Conservation (phyloP, 768 basidiomycete genomes). For the Strobilomyces dryophilus region DNA sequence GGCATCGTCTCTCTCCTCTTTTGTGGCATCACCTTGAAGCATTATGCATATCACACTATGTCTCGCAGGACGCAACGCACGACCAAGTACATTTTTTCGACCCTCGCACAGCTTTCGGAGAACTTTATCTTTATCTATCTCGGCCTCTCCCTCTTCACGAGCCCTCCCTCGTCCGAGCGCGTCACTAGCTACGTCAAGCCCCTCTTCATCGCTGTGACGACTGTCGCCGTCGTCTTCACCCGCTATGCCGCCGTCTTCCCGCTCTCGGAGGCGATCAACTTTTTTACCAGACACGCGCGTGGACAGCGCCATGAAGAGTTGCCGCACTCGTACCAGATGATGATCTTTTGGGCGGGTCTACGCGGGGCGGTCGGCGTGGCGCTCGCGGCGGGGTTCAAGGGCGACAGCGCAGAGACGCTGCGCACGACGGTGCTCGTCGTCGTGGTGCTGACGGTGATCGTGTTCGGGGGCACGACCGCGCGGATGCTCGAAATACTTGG, state of each 20-base stretch:
- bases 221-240: conserved; percentile 89
- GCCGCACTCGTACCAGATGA: conserved; percentile 98
- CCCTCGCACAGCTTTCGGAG: conserved; percentile 91
- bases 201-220: conserved; percentile 88
- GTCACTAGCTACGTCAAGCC: conserved; percentile 90
- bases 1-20: conserved; percentile 97
- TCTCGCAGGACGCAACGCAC: conserved; percentile 90
- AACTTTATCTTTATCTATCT: conserved; percentile 99
- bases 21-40: conserved; percentile 98
- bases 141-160: conserved; percentile 94
- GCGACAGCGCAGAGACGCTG: conserved; percentile 87
- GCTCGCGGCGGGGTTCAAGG: conserved; percentile 92
- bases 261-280: conserved; percentile 90
- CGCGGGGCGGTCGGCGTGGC: conserved; percentile 98
- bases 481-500: conserved; percentile 97
- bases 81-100: conserved; percentile 93
- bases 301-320: conserved; percentile 88
- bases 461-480: conserved; percentile 97
- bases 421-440: conserved; percentile 93
- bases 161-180: conserved; percentile 68
- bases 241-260: conserved; percentile 97
- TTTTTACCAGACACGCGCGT: conserved; percentile 78
- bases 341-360: conserved; percentile 98
- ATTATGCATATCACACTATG: conserved; percentile 99
- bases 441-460: conserved; percentile 88